Base-by-base conservation (phyloP, 73 alveolate genomes). In the Paramecium pentaurelia region DNA sequence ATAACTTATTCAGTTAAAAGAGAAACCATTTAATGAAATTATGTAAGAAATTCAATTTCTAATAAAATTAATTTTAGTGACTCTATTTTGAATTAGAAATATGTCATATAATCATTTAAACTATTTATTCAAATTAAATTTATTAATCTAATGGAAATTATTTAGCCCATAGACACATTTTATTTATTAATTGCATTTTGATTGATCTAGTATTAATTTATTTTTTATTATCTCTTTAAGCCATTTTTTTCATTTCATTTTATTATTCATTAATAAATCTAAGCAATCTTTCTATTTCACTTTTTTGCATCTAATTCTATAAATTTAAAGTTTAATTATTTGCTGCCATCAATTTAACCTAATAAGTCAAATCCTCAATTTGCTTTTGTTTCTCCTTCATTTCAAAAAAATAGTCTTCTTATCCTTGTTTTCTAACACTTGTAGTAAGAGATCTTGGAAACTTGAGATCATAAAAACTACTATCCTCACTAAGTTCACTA, bases 341-440 rank as follows among this genome's bases (percentile, higher is more conserved):
- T 9, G 88, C 88, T 37, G 88, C 88, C 88, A 75, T 75, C 34
- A 75, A 75, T 42, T 75, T 75, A 4, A 75, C 88, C 34, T 75
- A 75, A 75, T 75, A 75, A 30, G 88, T 75, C 16, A 75, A 42
- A 36, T 75, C 88, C 34, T 75, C 88, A 37, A 75, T 75, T 38
- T 75, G 88, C 27, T 75, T 75, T 75, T 64, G 28, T 64, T 64
- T 64, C 28, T 64, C 84, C 9, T 64, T 64, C 47, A 64, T 3
- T 32, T 64, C 84, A 64, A 32, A 64, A 32, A 64, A 11, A 64
- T 64, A 64, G 27, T 64, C 84, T 12, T 64, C 84, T 3, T 64
- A n/a, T 16, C 84, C 84, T 64, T 64, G 12, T 64, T 64, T 64
- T 64, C 84, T 64, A 8, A 64, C 47, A 34, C 84, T 64, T 28